Percentiles rank a stretch among this genome's conserved stretches.
Conservation (phyloP, 345 rosid species). For the Eucalyptus tenuipes region DNA sequence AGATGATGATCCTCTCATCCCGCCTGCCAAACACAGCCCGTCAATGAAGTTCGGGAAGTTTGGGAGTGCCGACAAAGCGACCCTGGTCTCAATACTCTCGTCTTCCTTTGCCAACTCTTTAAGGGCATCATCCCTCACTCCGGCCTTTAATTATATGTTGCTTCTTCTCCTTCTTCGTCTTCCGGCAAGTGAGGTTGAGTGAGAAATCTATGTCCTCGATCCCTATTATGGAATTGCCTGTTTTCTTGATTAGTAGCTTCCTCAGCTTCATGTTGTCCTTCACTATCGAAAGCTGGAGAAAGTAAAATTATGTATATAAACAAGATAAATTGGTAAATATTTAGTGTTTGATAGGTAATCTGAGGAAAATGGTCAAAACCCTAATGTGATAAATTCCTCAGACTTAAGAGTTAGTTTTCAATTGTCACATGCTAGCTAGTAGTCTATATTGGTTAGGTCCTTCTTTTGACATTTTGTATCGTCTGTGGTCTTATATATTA, state of each 20-base stretch:
- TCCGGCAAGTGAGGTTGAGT: neutral
- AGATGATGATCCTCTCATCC: neutral
- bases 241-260: neutral
- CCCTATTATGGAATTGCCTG: neutral
- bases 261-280: neutral
- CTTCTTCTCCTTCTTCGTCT: neutral
- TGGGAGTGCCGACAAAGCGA: neutral
- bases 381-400: neutral
- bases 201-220: conserved; percentile 6
- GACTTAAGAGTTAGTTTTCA: neutral
- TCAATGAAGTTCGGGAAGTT: neutral
- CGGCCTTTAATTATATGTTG: too few species aligned
- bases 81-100: neutral
- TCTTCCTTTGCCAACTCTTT: too few species aligned
- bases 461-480: neutral
- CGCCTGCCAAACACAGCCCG: neutral
- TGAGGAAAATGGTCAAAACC: neutral
- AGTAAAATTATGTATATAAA: neutral
- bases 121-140: too few species aligned
- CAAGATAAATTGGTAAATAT: neutral
- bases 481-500: neutral
- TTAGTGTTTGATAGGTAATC: neutral
- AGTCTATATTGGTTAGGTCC: neutral
- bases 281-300: neutral
- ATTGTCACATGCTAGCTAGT: neutral